Evolutionary conservation across 2,329 filamentous ascomycete species (phyloP).

Genomic region (Coleophoma cylindrospora): DNA sequence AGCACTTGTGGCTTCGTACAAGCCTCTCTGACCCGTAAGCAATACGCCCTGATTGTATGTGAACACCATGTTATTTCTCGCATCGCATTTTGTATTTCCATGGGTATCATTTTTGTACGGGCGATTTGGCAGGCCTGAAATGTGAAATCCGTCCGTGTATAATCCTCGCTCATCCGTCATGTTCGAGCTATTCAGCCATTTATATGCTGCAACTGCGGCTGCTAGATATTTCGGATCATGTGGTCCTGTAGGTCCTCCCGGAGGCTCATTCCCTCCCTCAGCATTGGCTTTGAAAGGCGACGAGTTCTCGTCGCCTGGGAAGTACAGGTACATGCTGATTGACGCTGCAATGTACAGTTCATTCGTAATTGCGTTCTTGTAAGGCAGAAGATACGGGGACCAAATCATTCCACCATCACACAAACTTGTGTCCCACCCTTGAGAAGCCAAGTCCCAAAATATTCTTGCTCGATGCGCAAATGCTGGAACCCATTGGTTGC

Average conservation of each 20-base stretch:
- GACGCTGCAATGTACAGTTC: slow-evolving; percentile 83
- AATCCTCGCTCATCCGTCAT: slow-evolving; percentile 76
- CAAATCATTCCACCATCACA: slow-evolving; percentile 89
- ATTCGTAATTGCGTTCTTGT: slow-evolving; percentile 97
- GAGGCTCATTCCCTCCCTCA: slow-evolving; percentile 5
- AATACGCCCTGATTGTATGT: slow-evolving; percentile 95
- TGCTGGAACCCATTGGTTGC: slow-evolving; percentile 65
- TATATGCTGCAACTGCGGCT: slow-evolving; percentile 72
- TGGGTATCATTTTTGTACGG: slow-evolving; percentile 39
- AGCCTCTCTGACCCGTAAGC: slow-evolving; percentile 71
- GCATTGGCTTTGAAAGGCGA: slow-evolving; percentile 51
- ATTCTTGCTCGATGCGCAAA: slow-evolving; percentile 80
- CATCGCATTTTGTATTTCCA: slow-evolving; percentile 70
- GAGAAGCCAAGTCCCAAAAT: slow-evolving; percentile 77
- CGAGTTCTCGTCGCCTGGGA: slow-evolving; percentile 72
- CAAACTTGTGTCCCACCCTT: slow-evolving; percentile 76
- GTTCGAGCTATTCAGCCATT: slow-evolving; percentile 72
- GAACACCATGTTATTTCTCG: slow-evolving; percentile 83
- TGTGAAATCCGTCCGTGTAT: slow-evolving; percentile 86
- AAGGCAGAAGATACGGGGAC: slow-evolving; percentile 75
- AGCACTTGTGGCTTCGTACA: slow-evolving; percentile 77
- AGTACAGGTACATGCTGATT: slow-evolving; percentile 83
- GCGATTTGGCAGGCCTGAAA: slow-evolving; percentile 52
- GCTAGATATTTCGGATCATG: slow-evolving; percentile 60
- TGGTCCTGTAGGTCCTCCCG: slow-evolving; percentile 23